Conservation (phyloP, 495 filamentous ascomycete species). For the Haplographium delicatum region DNA sequence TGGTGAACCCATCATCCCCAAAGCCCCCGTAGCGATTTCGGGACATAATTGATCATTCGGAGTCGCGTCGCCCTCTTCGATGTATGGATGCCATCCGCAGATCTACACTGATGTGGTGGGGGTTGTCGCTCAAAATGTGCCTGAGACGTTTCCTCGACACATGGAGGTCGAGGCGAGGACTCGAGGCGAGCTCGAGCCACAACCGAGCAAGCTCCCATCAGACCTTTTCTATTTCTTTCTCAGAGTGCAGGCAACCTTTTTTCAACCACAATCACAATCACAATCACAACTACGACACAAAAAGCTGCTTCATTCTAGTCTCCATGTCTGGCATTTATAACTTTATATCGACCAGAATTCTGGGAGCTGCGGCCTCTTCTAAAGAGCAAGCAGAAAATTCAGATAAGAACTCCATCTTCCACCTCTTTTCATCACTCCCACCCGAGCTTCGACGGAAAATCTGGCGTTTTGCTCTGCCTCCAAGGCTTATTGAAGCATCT, state of each 20-base stretch:
- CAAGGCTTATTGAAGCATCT: conserved; percentile 3
- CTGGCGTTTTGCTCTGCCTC: conserved; percentile 2
- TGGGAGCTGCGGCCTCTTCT: background rate
- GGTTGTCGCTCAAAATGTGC: too few relatives aligned
- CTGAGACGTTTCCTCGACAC: too few relatives aligned
- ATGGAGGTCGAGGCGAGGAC: too few relatives aligned
- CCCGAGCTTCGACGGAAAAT: conserved; percentile 15
- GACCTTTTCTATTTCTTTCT: background rate
- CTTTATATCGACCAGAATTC: background rate
- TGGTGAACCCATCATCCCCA: conserved; percentile 18
- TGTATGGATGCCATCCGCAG: conserved; percentile 15
- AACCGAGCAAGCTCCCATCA: background rate
- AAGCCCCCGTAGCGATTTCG: conserved; percentile 22
- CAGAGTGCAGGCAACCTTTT: conserved; percentile 7
- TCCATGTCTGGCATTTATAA: conserved; percentile 7
- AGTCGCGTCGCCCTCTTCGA: conserved; percentile 10
- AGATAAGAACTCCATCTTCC: background rate
- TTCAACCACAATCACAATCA: conserved; percentile 1
- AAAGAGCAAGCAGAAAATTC: background rate
- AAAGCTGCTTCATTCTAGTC: too few relatives aligned
- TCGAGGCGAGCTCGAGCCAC: conserved; percentile 1
- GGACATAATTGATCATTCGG: conserved; percentile 19
- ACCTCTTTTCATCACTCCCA: conserved; percentile 6
- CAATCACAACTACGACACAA: background rate
- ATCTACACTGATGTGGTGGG: too few relatives aligned